Evolutionary conservation across 2,329 filamentous ascomycete species (phyloP).

Genomic region (Pyricularia grisea): DNA sequence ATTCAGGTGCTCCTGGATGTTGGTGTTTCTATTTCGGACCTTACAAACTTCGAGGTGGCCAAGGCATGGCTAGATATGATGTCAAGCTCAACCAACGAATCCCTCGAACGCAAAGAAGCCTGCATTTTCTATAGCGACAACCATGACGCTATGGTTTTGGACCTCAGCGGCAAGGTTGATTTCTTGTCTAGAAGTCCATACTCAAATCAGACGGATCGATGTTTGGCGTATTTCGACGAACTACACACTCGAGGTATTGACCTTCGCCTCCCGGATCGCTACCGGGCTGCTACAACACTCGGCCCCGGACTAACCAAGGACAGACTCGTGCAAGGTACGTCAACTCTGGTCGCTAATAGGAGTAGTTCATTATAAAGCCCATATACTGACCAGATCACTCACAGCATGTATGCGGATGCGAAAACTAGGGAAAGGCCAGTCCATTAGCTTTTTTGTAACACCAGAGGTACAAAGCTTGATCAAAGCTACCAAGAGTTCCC

Average conservation of each 20-base stretch:
- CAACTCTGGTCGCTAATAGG: too few relatives aligned
- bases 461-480: conserved; percentile 40
- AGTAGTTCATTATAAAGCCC: too few relatives aligned
- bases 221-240: conserved; percentile 61
- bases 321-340: conserved; percentile 52
- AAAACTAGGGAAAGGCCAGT: conserved; percentile 57
- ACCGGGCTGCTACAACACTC: conserved; percentile 58
- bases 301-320: conserved; percentile 60
- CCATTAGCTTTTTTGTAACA: conserved; percentile 50
- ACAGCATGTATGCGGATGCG: conserved; percentile 61
- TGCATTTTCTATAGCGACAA: conserved; percentile 27
- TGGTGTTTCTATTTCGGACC: conserved; percentile 59
- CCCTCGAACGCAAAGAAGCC: neutral
- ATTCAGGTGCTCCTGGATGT: conserved; percentile 59
- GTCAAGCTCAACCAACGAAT: neutral
- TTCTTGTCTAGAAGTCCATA: conserved; percentile 50
- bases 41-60: conserved; percentile 47
- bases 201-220: conserved; percentile 41
- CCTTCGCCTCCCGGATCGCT: conserved; percentile 46
- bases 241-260: conserved; percentile 63
- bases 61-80: conserved; percentile 35
- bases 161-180: conserved; percentile 34
- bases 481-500: neutral
- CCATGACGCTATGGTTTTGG: conserved; percentile 45
- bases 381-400: too few relatives aligned